Conservation (phyloP, 106 monocot genomes). For the Hemerocallis citrina region DNA sequence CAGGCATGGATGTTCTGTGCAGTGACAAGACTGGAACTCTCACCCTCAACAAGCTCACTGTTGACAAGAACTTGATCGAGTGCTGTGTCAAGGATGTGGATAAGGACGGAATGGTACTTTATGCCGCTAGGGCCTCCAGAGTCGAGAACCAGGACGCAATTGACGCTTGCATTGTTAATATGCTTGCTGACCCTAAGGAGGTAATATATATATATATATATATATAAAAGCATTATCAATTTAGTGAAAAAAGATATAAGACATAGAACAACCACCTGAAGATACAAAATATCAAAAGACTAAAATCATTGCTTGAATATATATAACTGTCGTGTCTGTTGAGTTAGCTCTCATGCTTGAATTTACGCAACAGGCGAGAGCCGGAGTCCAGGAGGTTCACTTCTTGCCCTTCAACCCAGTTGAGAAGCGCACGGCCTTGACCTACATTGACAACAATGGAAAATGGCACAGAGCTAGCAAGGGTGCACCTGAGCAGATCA, state of each 20-base stretch:
- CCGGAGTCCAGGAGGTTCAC: background rate
- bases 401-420: conserved; percentile 4
- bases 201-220: background rate
- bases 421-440: background rate
- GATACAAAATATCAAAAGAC: no score
- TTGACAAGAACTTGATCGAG: conserved; percentile 49
- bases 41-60: conserved; percentile 65
- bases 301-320: background rate
- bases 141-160: conserved; percentile 41
- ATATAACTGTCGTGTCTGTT: no score
- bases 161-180: conserved; percentile 25
- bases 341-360: no score
- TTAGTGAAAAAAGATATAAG: no score
- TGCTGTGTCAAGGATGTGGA: conserved; percentile 14
- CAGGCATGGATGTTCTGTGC: conserved; percentile 66
- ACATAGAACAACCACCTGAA: no score
- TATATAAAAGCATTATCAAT: no score
- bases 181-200: conserved; percentile 38
- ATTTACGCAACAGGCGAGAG: background rate
- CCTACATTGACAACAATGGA: background rate
- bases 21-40: conserved; percentile 55
- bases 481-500: conserved; percentile 40
- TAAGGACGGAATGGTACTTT: conserved; percentile 13
- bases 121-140: conserved; percentile 31
- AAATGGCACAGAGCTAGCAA: conserved; percentile 2